These are phyloP conservation scores for Leccinum insolens DNA, from an alignment of 1,284 basidiomycete species.

Conservation along the genomic window DNA sequence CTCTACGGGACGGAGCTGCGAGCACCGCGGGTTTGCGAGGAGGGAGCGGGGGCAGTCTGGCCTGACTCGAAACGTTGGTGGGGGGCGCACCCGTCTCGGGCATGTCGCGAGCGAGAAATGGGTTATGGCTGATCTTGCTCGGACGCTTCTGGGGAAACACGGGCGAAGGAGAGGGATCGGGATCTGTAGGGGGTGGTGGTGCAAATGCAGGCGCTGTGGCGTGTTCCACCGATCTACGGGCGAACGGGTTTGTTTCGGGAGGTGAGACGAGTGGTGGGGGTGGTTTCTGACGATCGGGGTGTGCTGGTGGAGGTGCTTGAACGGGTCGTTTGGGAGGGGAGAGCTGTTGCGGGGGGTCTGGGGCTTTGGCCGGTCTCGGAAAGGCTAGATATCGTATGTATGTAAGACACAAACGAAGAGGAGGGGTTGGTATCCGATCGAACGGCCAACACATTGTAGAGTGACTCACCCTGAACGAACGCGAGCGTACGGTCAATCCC, in stretches of 20 bases:
- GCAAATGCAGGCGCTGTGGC: background rate
- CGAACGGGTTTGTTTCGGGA: constrained; percentile 33
- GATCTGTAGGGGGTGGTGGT: constrained; percentile 4
- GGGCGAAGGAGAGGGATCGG: constrained; percentile 29
- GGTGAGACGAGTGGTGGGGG: constrained; percentile 5
- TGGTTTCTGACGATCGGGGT: constrained; percentile 28
- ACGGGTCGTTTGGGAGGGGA: constrained; percentile 25
- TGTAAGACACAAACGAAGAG: background rate
- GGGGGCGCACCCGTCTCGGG: constrained; percentile 13
- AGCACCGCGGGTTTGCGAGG: constrained; percentile 37
- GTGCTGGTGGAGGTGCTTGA: constrained; percentile 22
- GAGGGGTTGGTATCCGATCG: constrained; percentile 1
- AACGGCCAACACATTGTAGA: background rate
- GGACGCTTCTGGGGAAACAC: constrained; percentile 22
- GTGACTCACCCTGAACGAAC: constrained; percentile 66
- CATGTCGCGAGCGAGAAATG: constrained; percentile 34
- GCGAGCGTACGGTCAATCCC: constrained; percentile 62
- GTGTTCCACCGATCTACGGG: constrained; percentile 26
- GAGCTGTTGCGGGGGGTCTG: constrained; percentile 11
- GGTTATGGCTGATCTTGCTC: constrained; percentile 34
- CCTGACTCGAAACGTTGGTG: constrained; percentile 8
- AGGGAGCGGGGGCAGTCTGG: constrained; percentile 35
- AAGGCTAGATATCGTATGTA: constrained; percentile 18
- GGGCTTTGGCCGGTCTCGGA: constrained; percentile 12
- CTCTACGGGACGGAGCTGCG: constrained; percentile 25